Evolutionary conservation across 2,329 filamentous ascomycete genomes (phyloP).

Genomic region (Cercospora sp.): DNA sequence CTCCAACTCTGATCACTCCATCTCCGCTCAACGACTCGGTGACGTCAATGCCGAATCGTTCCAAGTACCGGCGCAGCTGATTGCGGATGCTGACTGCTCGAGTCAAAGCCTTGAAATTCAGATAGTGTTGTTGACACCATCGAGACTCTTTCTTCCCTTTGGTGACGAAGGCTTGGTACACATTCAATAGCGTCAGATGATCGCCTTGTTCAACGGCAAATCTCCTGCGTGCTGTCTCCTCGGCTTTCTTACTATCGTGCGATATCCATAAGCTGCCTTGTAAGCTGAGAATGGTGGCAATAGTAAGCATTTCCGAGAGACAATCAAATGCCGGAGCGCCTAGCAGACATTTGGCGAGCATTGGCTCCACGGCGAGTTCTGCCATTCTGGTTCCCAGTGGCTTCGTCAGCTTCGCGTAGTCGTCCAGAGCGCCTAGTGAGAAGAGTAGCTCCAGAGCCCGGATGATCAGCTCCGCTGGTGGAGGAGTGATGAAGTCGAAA

Average conservation of each 20-base stretch:
- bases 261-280: conserved; percentile 82
- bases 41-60: conserved; percentile 74
- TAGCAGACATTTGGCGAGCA: conserved; percentile 89
- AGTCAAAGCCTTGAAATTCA: conserved; percentile 83
- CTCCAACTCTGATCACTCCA: conserved; percentile 42
- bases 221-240: conserved; percentile 72
- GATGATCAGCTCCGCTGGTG: conserved; percentile 79
- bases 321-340: conserved; percentile 74
- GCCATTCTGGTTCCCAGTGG: conserved; percentile 91
- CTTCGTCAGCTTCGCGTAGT: conserved; percentile 84
- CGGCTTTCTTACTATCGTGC: conserved; percentile 71
- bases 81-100: conserved; percentile 81
- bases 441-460: conserved; percentile 86
- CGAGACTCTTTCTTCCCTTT: conserved; percentile 78
- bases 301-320: conserved; percentile 81
- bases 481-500: conserved; percentile 85
- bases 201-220: conserved; percentile 94
- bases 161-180: conserved; percentile 85
- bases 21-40: conserved; percentile 59
- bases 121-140: conserved; percentile 82
- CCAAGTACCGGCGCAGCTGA: conserved; percentile 83
- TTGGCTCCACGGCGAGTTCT: conserved; percentile 87
- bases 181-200: conserved; percentile 86
- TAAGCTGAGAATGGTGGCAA: conserved; percentile 89
- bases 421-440: conserved; percentile 81